These are phyloP conservation scores for Sesbania bispinosa DNA, from an alignment of 306 rosid species.

Conservation along the genomic window DNA sequence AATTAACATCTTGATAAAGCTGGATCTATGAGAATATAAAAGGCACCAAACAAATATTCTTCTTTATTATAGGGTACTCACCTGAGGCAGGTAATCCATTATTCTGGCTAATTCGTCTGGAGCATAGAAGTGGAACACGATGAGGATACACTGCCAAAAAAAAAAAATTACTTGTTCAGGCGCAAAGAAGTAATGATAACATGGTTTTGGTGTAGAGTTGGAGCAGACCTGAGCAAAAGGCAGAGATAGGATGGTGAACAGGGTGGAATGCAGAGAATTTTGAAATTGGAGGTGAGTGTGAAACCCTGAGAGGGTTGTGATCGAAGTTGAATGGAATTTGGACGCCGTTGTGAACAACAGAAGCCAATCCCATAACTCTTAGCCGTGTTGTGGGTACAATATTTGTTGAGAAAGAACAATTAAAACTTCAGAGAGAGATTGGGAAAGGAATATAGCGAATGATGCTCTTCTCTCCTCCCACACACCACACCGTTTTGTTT, in stretches of 20 bases:
- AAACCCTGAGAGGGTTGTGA: conserved; percentile 22
- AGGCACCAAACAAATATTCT: neutral
- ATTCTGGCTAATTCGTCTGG: conserved; percentile 49
- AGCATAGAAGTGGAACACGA: conserved; percentile 34
- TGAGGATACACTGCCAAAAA: conserved; percentile 47
- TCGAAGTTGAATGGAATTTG: conserved; percentile 37
- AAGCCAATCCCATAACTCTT: conserved; percentile 58
- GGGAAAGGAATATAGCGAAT: neutral
- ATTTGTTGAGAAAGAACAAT: neutral
- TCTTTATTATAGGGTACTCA: conserved; percentile 4
- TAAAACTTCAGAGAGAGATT: neutral
- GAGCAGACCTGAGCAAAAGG: conserved; percentile 41
- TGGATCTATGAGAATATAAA: neutral
- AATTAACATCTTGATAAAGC: neutral
- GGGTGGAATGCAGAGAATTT: conserved; percentile 29
- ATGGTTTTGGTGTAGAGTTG: neutral
- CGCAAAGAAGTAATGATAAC: conserved; percentile 6
- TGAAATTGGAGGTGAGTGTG: conserved; percentile 33
- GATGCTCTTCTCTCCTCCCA: neutral
- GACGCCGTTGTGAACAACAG: conserved; percentile 45
- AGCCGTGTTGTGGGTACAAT: neutral
- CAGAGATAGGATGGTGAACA: conserved; percentile 26
- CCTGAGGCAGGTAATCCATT: too few species aligned
- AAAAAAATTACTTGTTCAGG: neutral
- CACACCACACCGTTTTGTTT: neutral